Conservation (phyloP, 192 early-diverging fungal genomes). For the Oehlia diaphana region DNA sequence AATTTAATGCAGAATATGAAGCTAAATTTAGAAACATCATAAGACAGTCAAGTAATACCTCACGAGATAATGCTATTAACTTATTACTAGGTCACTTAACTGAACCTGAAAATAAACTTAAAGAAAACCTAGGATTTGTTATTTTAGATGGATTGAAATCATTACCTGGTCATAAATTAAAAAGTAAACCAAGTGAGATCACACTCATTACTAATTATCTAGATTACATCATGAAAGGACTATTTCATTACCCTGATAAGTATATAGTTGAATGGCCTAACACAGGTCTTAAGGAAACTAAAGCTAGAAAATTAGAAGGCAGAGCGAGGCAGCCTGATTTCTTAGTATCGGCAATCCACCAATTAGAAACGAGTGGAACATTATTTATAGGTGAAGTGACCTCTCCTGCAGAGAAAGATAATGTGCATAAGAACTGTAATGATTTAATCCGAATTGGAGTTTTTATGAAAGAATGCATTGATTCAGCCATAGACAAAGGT, state of each 20-base stretch:
- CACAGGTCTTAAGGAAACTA: too few relatives aligned
- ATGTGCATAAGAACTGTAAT: too few relatives aligned
- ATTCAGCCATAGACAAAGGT: too few relatives aligned
- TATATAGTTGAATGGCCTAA: too few relatives aligned
- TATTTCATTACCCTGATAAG: neutral
- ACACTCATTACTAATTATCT: slow-evolving; percentile 11
- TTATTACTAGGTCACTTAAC: neutral
- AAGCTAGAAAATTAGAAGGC: too few relatives aligned
- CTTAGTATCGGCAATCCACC: too few relatives aligned
- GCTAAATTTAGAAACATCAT: neutral
- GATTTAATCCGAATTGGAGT: too few relatives aligned
- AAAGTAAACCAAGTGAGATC: neutral
- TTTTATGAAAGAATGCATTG: too few relatives aligned
- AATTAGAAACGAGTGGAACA: too few relatives aligned
- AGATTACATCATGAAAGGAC: slow-evolving; percentile 13
- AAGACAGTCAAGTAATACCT: slow-evolving; percentile 8
- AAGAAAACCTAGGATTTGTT: slow-evolving; percentile 8
- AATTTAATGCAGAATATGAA: neutral
- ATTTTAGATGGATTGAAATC: neutral
- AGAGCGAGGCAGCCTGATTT: too few relatives aligned
- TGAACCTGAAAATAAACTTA: neutral
- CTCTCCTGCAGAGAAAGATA: too few relatives aligned
- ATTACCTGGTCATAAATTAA: neutral
- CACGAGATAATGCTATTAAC: slow-evolving; percentile 10
- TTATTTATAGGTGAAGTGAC: too few relatives aligned